Conservation (phyloP, 108 stramenopile species). For the Nitzschia putrida region DNA sequence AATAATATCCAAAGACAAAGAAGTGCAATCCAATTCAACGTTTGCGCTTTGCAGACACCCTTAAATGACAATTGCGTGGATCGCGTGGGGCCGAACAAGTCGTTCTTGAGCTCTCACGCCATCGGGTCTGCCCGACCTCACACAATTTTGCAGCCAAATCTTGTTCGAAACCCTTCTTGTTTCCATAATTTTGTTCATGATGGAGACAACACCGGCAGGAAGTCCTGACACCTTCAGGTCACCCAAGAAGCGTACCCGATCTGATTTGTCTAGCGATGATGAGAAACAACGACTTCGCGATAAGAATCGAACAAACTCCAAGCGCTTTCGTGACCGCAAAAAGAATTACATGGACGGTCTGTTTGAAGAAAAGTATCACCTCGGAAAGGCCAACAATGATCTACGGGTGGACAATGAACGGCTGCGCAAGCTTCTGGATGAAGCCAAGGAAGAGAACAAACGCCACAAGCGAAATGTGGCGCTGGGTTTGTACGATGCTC, state of each 20-base stretch:
- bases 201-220: no score
- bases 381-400: constrained; percentile 22
- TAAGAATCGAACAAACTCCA: constrained; percentile 24
- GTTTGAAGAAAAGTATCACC: constrained; percentile 21
- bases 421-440: constrained; percentile 8
- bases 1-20: no score
- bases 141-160: no score
- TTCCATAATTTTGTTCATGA: no score
- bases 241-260: background rate
- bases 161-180: no score
- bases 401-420: constrained; percentile 16
- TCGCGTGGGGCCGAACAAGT: no score
- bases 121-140: no score
- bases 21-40: no score
- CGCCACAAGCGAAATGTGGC: constrained; percentile 2
- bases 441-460: constrained; percentile 6
- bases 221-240: no score
- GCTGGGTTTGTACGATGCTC: background rate
- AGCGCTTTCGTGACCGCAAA: constrained; percentile 21
- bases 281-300: constrained; percentile 13
- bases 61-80: no score
- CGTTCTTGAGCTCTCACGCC: no score
- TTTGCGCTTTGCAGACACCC: no score
- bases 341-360: constrained; percentile 21
- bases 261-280: background rate